Evolutionary conservation across 108 stramenopile genomes (phyloP), one percentile per base, ranked within the genome.

Genomic region (Cyclostephanos tholiformis): DNA sequence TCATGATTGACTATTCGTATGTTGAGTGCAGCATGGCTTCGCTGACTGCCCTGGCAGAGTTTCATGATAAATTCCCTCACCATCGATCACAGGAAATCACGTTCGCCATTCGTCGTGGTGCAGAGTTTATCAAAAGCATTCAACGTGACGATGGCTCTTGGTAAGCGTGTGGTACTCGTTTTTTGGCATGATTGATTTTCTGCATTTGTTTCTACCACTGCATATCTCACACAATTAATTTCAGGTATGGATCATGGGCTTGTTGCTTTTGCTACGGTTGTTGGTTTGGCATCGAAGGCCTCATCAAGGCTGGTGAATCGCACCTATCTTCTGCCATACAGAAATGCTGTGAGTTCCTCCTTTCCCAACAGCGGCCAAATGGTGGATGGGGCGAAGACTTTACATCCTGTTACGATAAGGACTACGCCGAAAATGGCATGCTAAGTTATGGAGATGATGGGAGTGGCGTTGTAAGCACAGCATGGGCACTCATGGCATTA

Each of bases 381-480:
- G 99, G 99, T 16, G 99, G 98, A 23, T 99, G 99, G 99, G 99
- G 99, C 29, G 99, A 99, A 84, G 95, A 94, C 61, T 99, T 98
- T 71, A 95, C 97, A 8, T 89, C 94, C 12, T 97, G 99, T 69
- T 97, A 97, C 68, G 92, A 97, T 82, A 99, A 99, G 83, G 91
- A 83, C 52, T 99, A 97, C 79, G 85, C 95, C 38, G 76, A 74
- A 39, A 84, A 89, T 41, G 96, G 95, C 26, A 95, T 95, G 88
- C 80, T 90, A 69, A 88, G 82, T 30, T 97, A 91, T 75, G 91
- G 94, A n/a, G 88, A 95, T 66, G 87, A 87, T 17, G 94, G 95
- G 16, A 95, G 94, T 74, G 96, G 97, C 48, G 96, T 98, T 43
- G 97, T 99, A 44, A 96, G 96, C 75, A 99, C 99, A 46, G 90